These are phyloP conservation scores for Neofusicoccum umdonicola DNA, from an alignment of 2,329 filamentous ascomycete genomes.

Conservation along the genomic window DNA sequence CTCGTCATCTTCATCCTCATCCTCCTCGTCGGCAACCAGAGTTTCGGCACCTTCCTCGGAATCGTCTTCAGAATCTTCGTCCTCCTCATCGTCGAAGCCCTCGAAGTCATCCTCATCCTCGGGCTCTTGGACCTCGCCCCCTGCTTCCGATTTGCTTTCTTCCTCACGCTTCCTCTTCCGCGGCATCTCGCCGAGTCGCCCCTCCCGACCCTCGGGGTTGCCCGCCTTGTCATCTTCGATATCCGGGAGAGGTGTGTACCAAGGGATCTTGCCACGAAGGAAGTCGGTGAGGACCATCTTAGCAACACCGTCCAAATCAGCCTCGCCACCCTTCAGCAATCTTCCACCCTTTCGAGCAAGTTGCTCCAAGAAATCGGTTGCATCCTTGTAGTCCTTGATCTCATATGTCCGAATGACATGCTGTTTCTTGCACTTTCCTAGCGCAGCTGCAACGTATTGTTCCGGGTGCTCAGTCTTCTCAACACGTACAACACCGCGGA, in stretches of 20 bases:
- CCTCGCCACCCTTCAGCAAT: constrained; percentile 86
- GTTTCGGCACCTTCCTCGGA: constrained; percentile 25
- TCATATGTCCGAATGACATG: constrained; percentile 95
- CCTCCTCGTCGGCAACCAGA: constrained; percentile 23
- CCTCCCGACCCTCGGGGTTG: constrained; percentile 68
- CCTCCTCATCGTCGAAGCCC: constrained; percentile 18
- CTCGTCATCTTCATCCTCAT: constrained; percentile 23
- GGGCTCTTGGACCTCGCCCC: constrained; percentile 38
- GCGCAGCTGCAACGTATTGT: constrained; percentile 85
- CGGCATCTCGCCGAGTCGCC: constrained; percentile 77
- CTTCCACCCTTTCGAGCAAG: constrained; percentile 84
- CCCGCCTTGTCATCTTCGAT: constrained; percentile 48
- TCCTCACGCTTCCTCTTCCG: constrained; percentile 64
- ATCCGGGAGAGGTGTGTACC: constrained; percentile 80
- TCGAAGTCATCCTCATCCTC: constrained; percentile 23
- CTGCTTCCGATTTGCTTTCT: constrained; percentile 38
- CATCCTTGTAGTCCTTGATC: constrained; percentile 67
- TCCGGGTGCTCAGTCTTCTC: constrained; percentile 96
- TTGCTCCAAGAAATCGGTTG: constrained; percentile 80
- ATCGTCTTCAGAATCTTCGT: constrained; percentile 20
- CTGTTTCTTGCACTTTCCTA: constrained; percentile 75
- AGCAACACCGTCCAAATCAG: constrained; percentile 89
- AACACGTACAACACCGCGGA: constrained; percentile 87
- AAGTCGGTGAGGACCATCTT: constrained; percentile 98
- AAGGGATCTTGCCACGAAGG: constrained; percentile 89